phyloP scores from a whole-genome alignment of 2,329 filamentous ascomycete genomes.

The Beauveria bassiana region DNA sequence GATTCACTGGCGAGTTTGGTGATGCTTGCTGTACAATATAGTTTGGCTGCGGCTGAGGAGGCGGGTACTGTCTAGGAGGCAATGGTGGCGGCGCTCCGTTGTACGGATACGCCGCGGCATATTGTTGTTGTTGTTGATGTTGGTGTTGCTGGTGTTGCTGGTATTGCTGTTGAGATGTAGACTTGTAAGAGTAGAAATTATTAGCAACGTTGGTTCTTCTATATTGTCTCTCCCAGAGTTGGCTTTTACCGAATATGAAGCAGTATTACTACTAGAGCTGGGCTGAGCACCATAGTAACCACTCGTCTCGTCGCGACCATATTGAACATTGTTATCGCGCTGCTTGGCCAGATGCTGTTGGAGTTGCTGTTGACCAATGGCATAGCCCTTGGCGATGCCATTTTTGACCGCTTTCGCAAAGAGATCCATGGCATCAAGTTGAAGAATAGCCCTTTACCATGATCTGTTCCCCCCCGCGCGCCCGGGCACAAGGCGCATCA shows the following conservation, averaged over 20 bases:
- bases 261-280: background rate
- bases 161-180: background rate
- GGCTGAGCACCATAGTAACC: background rate
- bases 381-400: conserved; percentile 14
- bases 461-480: background rate
- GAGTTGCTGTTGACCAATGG: conserved; percentile 14
- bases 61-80: conserved; percentile 3
- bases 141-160: background rate
- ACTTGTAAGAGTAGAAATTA: background rate
- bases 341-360: conserved; percentile 14
- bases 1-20: background rate
- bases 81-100: background rate
- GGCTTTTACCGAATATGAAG: background rate
- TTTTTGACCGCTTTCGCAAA: conserved; percentile 13
- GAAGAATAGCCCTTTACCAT: background rate
- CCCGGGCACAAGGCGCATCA: background rate
- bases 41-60: background rate
- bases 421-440: conserved; percentile 10
- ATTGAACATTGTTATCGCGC: background rate
- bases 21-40: background rate
- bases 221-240: background rate
- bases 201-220: background rate
- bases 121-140: background rate
- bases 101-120: background rate
- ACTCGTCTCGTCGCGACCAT: background rate